A percentile compares a stretch with the other conserved stretches of the same genome.
Evolutionary conservation across 371 early-diverging fungal species (phyloP).

Genomic region (Basidiobolus meristosporus): DNA sequence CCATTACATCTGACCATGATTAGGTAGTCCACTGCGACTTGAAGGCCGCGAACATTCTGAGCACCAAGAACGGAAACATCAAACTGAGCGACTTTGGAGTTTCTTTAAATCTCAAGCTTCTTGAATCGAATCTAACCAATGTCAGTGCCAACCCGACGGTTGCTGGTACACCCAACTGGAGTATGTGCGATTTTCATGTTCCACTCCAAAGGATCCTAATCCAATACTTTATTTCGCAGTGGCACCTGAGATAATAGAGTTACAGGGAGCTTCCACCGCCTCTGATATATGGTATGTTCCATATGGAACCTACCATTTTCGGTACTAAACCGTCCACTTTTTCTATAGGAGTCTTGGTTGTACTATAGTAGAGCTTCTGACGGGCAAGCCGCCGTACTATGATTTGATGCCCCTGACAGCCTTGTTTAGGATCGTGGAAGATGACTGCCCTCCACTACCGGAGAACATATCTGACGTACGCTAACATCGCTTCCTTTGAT

Average conservation of each 20-base stretch:
- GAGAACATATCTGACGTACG: constrained; percentile 66
- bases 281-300: constrained; percentile 55
- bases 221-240: constrained; percentile 15
- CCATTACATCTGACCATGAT: not conserved
- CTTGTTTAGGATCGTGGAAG: constrained; percentile 81
- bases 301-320: not conserved
- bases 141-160: constrained; percentile 16
- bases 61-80: constrained; percentile 59
- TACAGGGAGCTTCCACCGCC: constrained; percentile 48
- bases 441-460: constrained; percentile 73
- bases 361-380: constrained; percentile 68
- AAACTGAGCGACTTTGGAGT: constrained; percentile 83
- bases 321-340: not conserved
- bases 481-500: too few relatives aligned
- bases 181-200: constrained; percentile 11
- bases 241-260: constrained; percentile 74
- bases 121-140: not conserved
- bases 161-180: constrained; percentile 55
- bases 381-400: constrained; percentile 76
- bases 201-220: not conserved
- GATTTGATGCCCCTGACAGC: constrained; percentile 68
- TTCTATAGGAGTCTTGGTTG: constrained; percentile 57
- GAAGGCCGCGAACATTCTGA: constrained; percentile 69
- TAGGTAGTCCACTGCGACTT: constrained; percentile 55
- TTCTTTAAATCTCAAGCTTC: constrained; percentile 10